phyloP scores from a whole-genome alignment of 805 yeast genomes.

The Monosporozyma aerobia region DNA sequence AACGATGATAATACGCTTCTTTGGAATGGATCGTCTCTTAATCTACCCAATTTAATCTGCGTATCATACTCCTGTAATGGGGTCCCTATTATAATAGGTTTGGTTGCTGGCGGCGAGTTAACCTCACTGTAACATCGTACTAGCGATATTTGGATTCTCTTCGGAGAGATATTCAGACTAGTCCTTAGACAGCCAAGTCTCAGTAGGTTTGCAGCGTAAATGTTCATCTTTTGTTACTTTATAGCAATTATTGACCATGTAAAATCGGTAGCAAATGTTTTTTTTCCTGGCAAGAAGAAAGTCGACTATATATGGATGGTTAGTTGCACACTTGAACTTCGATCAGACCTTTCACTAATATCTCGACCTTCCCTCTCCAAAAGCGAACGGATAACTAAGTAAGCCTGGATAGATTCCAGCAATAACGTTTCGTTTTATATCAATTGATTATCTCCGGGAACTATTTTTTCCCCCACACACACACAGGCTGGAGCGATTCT shows the following conservation, averaged over 20 bases:
- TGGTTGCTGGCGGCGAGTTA: not conserved
- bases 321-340: no score
- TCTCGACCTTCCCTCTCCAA: no score
- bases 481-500: not conserved
- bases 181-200: not conserved
- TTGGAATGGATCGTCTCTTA: conserved; percentile 73
- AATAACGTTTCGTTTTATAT: not conserved
- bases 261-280: not conserved
- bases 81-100: conserved; percentile 11
- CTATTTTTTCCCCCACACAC: not conserved
- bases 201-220: not conserved
- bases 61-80: conserved; percentile 46
- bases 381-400: not conserved
- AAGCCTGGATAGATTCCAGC: not conserved
- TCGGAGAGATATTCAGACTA: not conserved
- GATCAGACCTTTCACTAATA: no score
- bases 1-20: conserved; percentile 58
- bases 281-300: not conserved
- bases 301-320: not conserved
- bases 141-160: not conserved
- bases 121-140: not conserved
- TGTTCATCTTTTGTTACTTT: not conserved
- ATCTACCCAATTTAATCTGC: conserved; percentile 39
- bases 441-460: not conserved
- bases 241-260: not conserved